Evolutionary conservation across 192 early-diverging fungal species (phyloP), one percentile per base, ranked within the genome.

Genomic region (Lobosporangium transversale): DNA sequence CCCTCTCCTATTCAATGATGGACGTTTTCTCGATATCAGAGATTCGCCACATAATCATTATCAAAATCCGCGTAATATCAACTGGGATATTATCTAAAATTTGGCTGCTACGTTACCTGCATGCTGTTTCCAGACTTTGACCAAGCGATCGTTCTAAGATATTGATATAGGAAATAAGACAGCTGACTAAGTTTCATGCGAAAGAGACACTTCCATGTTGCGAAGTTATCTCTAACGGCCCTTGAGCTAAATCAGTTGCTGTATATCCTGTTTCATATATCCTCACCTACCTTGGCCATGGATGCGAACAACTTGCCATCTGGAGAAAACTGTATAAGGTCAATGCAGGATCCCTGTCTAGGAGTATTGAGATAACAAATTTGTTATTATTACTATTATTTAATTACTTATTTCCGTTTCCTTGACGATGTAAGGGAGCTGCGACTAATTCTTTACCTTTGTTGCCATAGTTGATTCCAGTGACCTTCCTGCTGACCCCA

Each of bases 91-190:
- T n/a, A 18, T 1, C 29, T 23, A 4, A 35, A 2, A 50, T 0
- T 14, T 29, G 2, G 18, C 4, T 23, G 0, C 18, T 26, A 6
- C 35, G 35, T 30, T 74, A 62, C 54, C 66, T 66, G 62, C 53
- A 6, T 57, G 52, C 45, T 66, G 58, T 56, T 85, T 83, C 91
- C 91, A 91, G 10, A 92, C 67, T 59, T 90, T 91, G 12, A 91
- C 80, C 11, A 89, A 55, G 27, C 85, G 80, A 79, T 92, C 91
- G 64, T 76, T 76, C 89, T 91, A 42, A 35, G 15, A 17, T 8
- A 14, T 15, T 4, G 32, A 55, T 36, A 59, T 47, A 36, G 42
- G 0, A 27, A 35, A 68, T 68, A 10, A 27, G 36, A 11, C 12
- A 36, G 31, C 40, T 24, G 48, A 24, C 15, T 36, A 24, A 15